Conservation (phyloP, 805 yeast species). For the Hagleromyces aurorensis region DNA sequence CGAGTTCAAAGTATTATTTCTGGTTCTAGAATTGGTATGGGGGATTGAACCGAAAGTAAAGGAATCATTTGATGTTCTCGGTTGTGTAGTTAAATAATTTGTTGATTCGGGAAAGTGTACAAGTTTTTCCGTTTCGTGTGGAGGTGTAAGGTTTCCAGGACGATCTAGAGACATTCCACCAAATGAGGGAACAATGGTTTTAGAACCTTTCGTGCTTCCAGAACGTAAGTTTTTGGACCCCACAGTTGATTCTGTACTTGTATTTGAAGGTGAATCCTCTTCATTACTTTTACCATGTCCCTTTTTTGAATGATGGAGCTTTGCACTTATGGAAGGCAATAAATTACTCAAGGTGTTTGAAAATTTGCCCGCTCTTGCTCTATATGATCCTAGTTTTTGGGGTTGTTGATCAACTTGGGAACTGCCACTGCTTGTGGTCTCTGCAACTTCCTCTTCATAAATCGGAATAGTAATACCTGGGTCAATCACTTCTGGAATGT, state of each 20-base stretch:
- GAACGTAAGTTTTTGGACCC: conserved; percentile 8
- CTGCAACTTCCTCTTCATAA: conserved; percentile 23
- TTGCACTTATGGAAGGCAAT: conserved; percentile 32
- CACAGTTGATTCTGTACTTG: conserved; percentile 13
- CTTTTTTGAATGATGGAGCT: conserved; percentile 25
- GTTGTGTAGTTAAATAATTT: conserved; percentile 16
- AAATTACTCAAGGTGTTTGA: conserved; percentile 30
- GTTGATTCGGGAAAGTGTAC: conserved; percentile 24
- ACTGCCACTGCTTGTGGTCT: conserved; percentile 4
- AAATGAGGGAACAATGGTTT: conserved; percentile 12
- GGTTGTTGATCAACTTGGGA: conserved; percentile 16
- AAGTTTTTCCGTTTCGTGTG: conserved; percentile 21
- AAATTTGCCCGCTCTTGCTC: conserved; percentile 29
- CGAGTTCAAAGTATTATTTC: conserved; percentile 30
- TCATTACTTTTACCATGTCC: conserved; percentile 7
- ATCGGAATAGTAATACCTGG: conserved; percentile 31
- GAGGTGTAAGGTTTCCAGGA: conserved; percentile 23
- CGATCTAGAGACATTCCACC: conserved; percentile 14
- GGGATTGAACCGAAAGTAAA: conserved; percentile 16
- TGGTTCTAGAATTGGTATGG: conserved; percentile 25
- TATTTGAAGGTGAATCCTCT: conserved; percentile 8
- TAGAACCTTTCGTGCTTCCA: conserved; percentile 10
- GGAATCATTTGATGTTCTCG: conserved; percentile 29
- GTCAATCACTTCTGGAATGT: conserved; percentile 27
- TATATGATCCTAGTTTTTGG: conserved; percentile 30